Evolutionary conservation across 2,329 filamentous ascomycete genomes (phyloP).

Genomic region (Beauveria rudraprayagi): DNA sequence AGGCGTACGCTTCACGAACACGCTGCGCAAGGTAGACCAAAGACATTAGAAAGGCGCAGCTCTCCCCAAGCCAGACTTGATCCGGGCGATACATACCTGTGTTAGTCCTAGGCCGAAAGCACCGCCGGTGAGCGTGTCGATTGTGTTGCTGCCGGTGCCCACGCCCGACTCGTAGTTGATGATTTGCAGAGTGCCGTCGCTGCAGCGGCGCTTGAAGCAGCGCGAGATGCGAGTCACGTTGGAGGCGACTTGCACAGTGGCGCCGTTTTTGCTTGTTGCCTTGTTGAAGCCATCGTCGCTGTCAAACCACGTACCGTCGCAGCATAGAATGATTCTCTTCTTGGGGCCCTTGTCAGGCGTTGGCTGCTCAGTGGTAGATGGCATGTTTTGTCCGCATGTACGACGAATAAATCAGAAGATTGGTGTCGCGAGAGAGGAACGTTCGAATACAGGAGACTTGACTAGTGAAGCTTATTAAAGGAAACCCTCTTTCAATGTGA

Average conservation of each 20-base stretch:
- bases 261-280: conserved; percentile 27
- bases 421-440: neutral
- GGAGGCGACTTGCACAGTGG: conserved; percentile 43
- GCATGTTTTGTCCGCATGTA: neutral
- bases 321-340: conserved; percentile 44
- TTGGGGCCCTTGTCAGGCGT: conserved; percentile 8
- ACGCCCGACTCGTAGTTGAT: conserved; percentile 55
- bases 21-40: conserved; percentile 25
- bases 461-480: neutral
- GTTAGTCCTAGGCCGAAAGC: conserved; percentile 47
- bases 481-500: neutral
- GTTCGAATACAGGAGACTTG: too few relatives aligned
- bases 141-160: conserved; percentile 41
- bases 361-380: neutral
- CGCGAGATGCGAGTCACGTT: conserved; percentile 55
- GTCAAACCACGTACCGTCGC: conserved; percentile 48
- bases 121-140: conserved; percentile 46
- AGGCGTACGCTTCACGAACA: conserved; percentile 54
- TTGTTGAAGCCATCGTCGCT: conserved; percentile 41
- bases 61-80: neutral
- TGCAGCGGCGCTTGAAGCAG: conserved; percentile 43
- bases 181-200: conserved; percentile 47
- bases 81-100: conserved; percentile 30
- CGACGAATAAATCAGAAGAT: neutral
- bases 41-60: conserved; percentile 6